Base-by-base conservation (phyloP, 1,284 basidiomycete genomes). In the Boletus mariae region DNA sequence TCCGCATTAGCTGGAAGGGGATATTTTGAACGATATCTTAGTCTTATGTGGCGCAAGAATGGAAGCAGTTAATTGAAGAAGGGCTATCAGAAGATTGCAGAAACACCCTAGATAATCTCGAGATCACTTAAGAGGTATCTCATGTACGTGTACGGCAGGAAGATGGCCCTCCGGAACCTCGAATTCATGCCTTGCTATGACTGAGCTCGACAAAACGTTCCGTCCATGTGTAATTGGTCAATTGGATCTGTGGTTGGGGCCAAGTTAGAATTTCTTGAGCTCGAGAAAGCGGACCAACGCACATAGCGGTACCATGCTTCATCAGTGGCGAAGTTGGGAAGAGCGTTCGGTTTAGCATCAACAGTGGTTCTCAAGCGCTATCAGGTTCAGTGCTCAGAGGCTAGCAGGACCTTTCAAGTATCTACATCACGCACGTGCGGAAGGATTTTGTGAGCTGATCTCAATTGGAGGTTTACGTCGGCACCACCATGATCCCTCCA, bases 221-320 rank as follows among this genome's bases (percentile, higher is more conserved):
- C 17, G 50, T 52, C 67, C 63, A 65, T 26, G 67, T 63, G 31
- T 35, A 38, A 45, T 34, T 66, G 43, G 54, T 52, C 25, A 65
- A 25, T 45, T 53, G 59, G 17, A 53, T 63, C 63, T 65, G 45
- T 20, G 20, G 26, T 40, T 13, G 0, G 25, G 37, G 5, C 2
- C 28, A 20, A 51, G n/a, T 25, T 6, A 47, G 6, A 6, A 32
- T 48, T 29, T 20, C 7, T 17, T 25, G 0, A 41, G 42, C n/a
- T 34, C 23, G 23, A 52, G n/a, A 17, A 5, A 40, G 47, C 17
- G 3, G n/a, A 3, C 34, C 26, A 17, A 66, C 64, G 11, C 49
- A 65, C 67, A 12, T 55, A 59, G 38, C 62, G 63, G 42, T 65
- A 69, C 64, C 64, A 65, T 4, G 52, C 17, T 54, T 65, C 67